Evolutionary conservation across 164 flowering plant species (phyloP), one percentile per base, ranked within the genome.

Genomic region (Nymphaea colorata): DNA sequence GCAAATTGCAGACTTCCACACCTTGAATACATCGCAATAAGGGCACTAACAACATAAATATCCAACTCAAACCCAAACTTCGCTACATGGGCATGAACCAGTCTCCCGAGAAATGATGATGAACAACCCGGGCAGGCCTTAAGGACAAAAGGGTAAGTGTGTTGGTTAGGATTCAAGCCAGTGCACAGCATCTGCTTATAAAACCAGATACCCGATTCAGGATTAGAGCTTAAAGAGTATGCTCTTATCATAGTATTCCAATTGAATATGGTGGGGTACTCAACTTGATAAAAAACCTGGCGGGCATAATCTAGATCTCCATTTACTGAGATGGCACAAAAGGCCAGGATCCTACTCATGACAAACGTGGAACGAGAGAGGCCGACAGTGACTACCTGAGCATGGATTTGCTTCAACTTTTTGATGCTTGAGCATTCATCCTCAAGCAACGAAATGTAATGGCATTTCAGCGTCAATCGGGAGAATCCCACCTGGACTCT

Each of bases 191-290:
- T 71, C 51, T n/a, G 70, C 43, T 12, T 5, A 41, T 65, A 71
- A 15, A 71, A 2, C 25, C 16, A 43, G 5, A 67, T 66, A 17
- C 74, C 74, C 74, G 15, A 44, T 53, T 42, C 12, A 12, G 74
- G 70, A 47, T 67, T 42, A n/a, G 62, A 17, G 55, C 66, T 66
- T 61, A 36, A 41, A 3, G 62, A 71, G 64, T 67, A 67, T 60
- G 55, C 67, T 17, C 17, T 51, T 62, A 71, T 67, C 70, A 71
- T 71, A 70, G 62, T 62, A 43, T 71, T 67, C 70, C 70, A 71
- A 43, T 71, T 53, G 59, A 67, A 71, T 69, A 71, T 62, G 64
- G 70, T 67, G 62, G 74, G 74, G 10, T 10, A 7, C 41, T 42
- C 42, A 43, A 71, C 67, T 14, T n/a, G 43, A 63, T 71, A 17